Conservation (phyloP, 2,329 filamentous ascomycete species). For the Aschersonia sp. region DNA sequence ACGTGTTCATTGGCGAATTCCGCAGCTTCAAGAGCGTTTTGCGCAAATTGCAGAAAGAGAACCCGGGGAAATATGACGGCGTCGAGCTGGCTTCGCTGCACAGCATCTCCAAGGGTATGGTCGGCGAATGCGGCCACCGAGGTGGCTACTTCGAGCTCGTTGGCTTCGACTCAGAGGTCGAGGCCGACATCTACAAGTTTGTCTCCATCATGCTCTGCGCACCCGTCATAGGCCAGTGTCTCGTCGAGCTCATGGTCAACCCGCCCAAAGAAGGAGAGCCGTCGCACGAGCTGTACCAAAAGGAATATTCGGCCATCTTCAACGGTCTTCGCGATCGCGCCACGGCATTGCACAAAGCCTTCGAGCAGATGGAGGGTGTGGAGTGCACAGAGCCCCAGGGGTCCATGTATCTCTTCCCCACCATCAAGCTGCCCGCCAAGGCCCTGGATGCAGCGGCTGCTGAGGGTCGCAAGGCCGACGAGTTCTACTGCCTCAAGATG, state of each 20-base stretch:
- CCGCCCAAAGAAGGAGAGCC: constrained; percentile 73
- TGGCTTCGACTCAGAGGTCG: constrained; percentile 73
- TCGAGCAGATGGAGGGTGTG: constrained; percentile 90
- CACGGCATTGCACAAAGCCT: constrained; percentile 74
- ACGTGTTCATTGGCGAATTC: constrained; percentile 90
- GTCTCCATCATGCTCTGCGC: constrained; percentile 94
- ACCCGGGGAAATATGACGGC: constrained; percentile 62
- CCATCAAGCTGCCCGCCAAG: constrained; percentile 65
- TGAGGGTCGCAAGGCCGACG: constrained; percentile 65
- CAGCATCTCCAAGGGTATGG: constrained; percentile 95
- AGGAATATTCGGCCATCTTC: constrained; percentile 77
- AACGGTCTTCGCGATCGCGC: constrained; percentile 67
- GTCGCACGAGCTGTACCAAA: constrained; percentile 67
- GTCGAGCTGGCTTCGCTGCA: constrained; percentile 87
- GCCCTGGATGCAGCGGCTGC: constrained; percentile 61
- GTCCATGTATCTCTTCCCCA: constrained; percentile 98
- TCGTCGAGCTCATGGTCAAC: constrained; percentile 97
- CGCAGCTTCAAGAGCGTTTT: constrained; percentile 88
- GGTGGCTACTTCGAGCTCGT: constrained; percentile 96
- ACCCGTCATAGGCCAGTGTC: constrained; percentile 87
- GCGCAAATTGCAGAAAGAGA: constrained; percentile 62
- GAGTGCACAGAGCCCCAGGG: constrained; percentile 82
- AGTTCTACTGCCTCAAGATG: constrained; percentile 85
- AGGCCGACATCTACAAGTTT: constrained; percentile 95
- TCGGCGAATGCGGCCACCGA: constrained; percentile 94